Percentiles rank a stretch among this genome's conserved stretches.
Conservation (phyloP, 2,329 filamentous ascomycete species). For the Curvularia lunata region DNA sequence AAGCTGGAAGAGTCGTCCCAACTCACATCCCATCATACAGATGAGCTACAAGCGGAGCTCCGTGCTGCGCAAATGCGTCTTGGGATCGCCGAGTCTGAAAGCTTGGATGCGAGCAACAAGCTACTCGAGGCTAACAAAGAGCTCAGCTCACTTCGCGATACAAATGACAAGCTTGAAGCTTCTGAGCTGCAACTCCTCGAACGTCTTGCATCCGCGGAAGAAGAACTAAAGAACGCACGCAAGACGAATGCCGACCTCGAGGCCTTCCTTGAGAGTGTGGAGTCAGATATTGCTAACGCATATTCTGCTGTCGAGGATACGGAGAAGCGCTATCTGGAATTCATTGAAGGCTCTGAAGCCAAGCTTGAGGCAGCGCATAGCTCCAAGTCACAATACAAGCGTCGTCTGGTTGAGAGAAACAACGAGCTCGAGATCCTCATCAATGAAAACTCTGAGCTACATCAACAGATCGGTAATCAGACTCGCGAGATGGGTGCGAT, state of each 20-base stretch:
- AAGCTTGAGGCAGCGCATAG: conserved; percentile 37
- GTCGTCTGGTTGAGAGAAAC: conserved; percentile 33
- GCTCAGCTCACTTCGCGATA: conserved; percentile 32
- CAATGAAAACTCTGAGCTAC: conserved; percentile 38
- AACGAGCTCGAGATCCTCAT: conserved; percentile 39
- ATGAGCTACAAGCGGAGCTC: conserved; percentile 28
- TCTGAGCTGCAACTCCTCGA: conserved; percentile 39
- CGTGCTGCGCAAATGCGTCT: conserved; percentile 31
- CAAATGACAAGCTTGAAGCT: conserved; percentile 35
- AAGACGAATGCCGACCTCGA: conserved; percentile 43
- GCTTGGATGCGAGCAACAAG: conserved; percentile 23
- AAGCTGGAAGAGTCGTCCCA: conserved; percentile 20
- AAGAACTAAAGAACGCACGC: conserved; percentile 38
- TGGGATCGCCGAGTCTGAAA: conserved; percentile 32
- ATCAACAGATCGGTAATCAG: conserved; percentile 35
- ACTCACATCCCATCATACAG: conserved; percentile 7
- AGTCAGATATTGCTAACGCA: conserved; percentile 40
- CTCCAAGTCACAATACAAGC: conserved; percentile 42
- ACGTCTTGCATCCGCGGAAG: conserved; percentile 40
- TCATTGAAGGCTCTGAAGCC: conserved; percentile 37
- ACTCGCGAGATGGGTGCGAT: conserved; percentile 34
- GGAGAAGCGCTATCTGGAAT: conserved; percentile 35
- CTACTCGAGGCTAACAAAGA: conserved; percentile 38
- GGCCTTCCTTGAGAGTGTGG: conserved; percentile 39
- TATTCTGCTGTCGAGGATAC: conserved; percentile 42